Conservation (phyloP, 1,284 basidiomycete species). For the Ganoderma sp. region DNA sequence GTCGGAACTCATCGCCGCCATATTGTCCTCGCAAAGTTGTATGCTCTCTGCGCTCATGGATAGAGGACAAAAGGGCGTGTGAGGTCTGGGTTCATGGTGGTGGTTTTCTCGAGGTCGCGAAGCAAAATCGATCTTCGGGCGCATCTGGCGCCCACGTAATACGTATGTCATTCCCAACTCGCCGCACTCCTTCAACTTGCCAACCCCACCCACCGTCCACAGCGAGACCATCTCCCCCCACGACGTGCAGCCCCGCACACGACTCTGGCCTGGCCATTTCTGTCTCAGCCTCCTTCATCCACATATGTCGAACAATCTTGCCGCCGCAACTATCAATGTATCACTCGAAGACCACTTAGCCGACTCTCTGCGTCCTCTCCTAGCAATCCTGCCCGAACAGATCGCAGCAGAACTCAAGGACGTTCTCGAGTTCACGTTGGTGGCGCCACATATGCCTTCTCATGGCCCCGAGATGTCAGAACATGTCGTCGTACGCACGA, state of each 20-base stretch:
- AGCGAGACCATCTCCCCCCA: background rate
- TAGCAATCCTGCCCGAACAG: constrained; percentile 51
- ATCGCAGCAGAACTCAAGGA: constrained; percentile 47
- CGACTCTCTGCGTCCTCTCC: constrained; percentile 53
- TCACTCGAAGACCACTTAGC: constrained; percentile 72
- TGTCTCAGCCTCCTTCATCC: constrained; percentile 2
- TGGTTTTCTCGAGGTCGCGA: background rate
- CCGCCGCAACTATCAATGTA: constrained; percentile 50
- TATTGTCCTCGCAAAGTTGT: background rate
- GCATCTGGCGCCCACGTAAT: too few relatives aligned
- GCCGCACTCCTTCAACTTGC: too few relatives aligned
- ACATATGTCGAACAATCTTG: constrained; percentile 1
- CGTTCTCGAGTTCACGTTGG: constrained; percentile 17
- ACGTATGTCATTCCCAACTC: too few relatives aligned
- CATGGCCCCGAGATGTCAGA: constrained; percentile 1
- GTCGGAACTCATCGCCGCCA: constrained; percentile 2
- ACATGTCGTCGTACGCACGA: constrained; percentile 41
- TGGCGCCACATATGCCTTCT: background rate
- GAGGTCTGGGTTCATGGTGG: constrained; percentile 1
- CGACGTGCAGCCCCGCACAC: background rate
- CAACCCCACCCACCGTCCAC: too few relatives aligned
- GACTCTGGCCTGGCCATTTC: background rate
- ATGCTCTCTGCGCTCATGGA: background rate
- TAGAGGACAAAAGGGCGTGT: background rate
- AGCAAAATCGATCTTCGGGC: background rate